A percentile compares a stretch with the other conserved stretches of the same genome.
phyloP scores from a whole-genome alignment of 1,284 basidiomycete genomes.

The Tausonia pullulans region DNA sequence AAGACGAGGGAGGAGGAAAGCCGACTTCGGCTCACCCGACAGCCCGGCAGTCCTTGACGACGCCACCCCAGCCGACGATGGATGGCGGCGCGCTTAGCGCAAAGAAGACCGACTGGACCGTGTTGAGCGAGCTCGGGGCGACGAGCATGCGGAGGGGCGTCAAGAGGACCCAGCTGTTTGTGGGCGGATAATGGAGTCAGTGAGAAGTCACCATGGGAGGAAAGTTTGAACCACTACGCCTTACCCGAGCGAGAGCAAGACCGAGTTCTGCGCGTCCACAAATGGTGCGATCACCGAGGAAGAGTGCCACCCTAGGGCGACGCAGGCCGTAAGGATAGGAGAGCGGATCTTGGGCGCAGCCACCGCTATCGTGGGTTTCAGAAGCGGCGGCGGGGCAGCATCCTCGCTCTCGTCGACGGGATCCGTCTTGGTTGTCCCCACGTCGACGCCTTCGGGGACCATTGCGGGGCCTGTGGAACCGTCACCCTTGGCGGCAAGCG shows the following conservation, averaged over 20 bases:
- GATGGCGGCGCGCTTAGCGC: conserved; percentile 11
- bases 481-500: conserved; percentile 41
- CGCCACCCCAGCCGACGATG: conserved; percentile 8
- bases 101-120: conserved; percentile 11
- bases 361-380: too few species aligned
- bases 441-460: background rate
- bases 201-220: background rate
- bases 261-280: background rate
- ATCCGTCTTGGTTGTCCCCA: background rate
- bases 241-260: background rate
- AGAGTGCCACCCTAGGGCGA: conserved; percentile 8
- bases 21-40: background rate
- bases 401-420: background rate
- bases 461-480: background rate
- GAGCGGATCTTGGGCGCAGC: background rate
- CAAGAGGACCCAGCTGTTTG: background rate
- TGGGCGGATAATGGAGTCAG: background rate
- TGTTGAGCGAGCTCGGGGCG: background rate
- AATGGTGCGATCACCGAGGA: conserved; percentile 11
- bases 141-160: background rate
- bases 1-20: background rate
- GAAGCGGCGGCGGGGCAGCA: background rate
- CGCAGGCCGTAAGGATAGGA: background rate
- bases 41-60: conserved; percentile 13
- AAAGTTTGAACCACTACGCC: background rate